Percentiles rank a stretch among this genome's conserved stretches.
Conservation (phyloP, 805 yeast species). For the Wickerhamiella shivajii region DNA sequence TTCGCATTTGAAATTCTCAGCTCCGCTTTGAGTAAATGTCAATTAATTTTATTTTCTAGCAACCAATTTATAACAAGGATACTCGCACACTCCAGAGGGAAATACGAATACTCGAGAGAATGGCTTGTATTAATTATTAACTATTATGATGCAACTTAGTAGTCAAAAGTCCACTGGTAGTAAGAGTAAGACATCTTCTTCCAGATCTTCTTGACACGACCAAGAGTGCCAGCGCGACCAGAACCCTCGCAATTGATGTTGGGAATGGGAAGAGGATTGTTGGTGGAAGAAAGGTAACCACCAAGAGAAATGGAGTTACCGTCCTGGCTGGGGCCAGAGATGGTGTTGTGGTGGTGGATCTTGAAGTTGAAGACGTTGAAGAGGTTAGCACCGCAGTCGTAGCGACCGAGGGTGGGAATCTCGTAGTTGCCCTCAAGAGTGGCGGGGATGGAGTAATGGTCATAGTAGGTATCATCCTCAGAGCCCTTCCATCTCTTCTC, state of each 20-base stretch:
- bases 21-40: too few species aligned
- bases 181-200: constrained; percentile 19
- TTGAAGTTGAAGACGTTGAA: constrained; percentile 30
- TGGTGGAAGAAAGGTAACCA: constrained; percentile 17
- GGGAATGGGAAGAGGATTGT: constrained; percentile 18
- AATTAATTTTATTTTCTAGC: too few species aligned
- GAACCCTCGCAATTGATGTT: constrained; percentile 24
- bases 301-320: constrained; percentile 17
- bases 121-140: too few species aligned
- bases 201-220: constrained; percentile 19
- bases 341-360: constrained; percentile 15
- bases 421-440: constrained; percentile 38
- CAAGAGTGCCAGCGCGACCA: constrained; percentile 18
- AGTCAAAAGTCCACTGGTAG: constrained; percentile 19
- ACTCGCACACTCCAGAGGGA: too few species aligned
- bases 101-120: too few species aligned
- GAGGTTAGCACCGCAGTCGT: constrained; percentile 37
- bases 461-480: constrained; percentile 34
- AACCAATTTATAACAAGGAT: too few species aligned
- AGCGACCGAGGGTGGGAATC: constrained; percentile 36
- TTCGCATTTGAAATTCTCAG: too few species aligned
- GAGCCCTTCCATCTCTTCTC: constrained; percentile 31
- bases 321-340: constrained; percentile 13
- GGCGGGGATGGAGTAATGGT: constrained; percentile 39
- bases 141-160: constrained; percentile 13